Conservation (phyloP, 306 rosid genomes). For the Canavalia ensiformis region DNA sequence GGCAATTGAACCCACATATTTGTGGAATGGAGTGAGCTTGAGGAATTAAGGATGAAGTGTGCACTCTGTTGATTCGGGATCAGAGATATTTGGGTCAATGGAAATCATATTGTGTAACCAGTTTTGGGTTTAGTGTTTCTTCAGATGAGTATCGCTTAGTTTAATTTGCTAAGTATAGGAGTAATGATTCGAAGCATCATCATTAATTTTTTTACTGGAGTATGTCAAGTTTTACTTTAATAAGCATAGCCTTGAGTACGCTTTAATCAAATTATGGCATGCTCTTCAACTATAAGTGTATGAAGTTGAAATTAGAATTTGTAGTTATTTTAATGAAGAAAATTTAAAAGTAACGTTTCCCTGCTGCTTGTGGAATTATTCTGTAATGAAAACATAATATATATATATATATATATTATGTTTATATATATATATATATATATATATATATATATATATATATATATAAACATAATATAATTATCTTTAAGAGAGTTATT, state of each 20-base stretch:
- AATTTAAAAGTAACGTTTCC: neutral
- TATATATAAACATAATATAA: neutral
- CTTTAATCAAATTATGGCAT: slow-evolving; percentile 7
- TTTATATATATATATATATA: too few relatives aligned
- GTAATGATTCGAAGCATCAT: slow-evolving; percentile 30
- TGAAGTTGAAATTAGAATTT: neutral
- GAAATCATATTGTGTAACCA: slow-evolving; percentile 24
- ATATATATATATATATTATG: too few relatives aligned
- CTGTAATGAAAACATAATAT: neutral
- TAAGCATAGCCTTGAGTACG: neutral
- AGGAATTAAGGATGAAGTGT: too few relatives aligned
- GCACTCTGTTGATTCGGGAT: too few relatives aligned
- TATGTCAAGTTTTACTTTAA: neutral
- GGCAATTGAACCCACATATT: too few relatives aligned
- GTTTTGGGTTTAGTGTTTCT: too few relatives aligned
- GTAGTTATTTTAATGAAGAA: neutral
- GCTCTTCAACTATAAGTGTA: slow-evolving; percentile 23
- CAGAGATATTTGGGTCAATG: too few relatives aligned
- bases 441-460: too few relatives aligned
- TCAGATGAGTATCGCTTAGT: neutral
- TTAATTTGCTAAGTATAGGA: neutral
- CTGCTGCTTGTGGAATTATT: neutral
- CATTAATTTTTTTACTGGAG: slow-evolving; percentile 13
- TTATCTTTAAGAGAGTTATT: neutral
- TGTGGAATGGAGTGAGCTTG: too few relatives aligned